These are phyloP conservation scores for Gyrodon lividus DNA, from an alignment of 768 basidiomycete species.

Conservation along the genomic window DNA sequence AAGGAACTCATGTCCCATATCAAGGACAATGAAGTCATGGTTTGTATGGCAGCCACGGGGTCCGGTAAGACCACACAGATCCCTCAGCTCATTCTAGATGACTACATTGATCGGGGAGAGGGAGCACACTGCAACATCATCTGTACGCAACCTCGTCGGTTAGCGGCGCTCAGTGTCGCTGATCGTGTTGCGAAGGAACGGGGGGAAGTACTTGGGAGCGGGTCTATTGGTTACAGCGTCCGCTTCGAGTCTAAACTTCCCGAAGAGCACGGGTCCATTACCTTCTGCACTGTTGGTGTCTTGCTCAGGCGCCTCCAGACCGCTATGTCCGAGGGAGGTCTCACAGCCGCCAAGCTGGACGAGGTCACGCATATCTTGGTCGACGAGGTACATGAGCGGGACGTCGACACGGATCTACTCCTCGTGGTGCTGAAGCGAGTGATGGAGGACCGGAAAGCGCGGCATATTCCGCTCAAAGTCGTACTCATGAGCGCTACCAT, in stretches of 20 bases:
- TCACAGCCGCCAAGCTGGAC: constrained; percentile 50
- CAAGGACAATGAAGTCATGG: constrained; percentile 75
- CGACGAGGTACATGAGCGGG: constrained; percentile 95
- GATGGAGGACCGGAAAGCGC: constrained; percentile 67
- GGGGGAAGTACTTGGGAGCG: constrained; percentile 62
- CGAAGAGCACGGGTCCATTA: constrained; percentile 77
- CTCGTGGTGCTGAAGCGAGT: constrained; percentile 87
- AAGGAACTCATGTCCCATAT: constrained; percentile 69
- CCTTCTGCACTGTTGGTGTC: constrained; percentile 91
- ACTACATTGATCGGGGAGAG: constrained; percentile 71
- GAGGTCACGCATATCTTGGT: constrained; percentile 87
- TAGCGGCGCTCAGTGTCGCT: constrained; percentile 91
- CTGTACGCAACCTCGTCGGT: constrained; percentile 89
- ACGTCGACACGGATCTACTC: constrained; percentile 88
- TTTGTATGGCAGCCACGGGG: constrained; percentile 87
- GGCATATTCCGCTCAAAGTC: constrained; percentile 75
- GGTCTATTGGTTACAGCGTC: constrained; percentile 86
- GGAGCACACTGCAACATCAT: constrained; percentile 87
- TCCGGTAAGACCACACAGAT: constrained; percentile 96
- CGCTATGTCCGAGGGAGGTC: constrained; percentile 49
- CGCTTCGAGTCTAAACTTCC: constrained; percentile 85
- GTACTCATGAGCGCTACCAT: constrained; percentile 97
- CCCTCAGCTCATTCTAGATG: constrained; percentile 88
- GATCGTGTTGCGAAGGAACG: constrained; percentile 89
- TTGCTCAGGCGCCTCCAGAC: constrained; percentile 86